phyloP scores from a whole-genome alignment of 371 early-diverging fungal species.

The Mucor sp. region DNA sequence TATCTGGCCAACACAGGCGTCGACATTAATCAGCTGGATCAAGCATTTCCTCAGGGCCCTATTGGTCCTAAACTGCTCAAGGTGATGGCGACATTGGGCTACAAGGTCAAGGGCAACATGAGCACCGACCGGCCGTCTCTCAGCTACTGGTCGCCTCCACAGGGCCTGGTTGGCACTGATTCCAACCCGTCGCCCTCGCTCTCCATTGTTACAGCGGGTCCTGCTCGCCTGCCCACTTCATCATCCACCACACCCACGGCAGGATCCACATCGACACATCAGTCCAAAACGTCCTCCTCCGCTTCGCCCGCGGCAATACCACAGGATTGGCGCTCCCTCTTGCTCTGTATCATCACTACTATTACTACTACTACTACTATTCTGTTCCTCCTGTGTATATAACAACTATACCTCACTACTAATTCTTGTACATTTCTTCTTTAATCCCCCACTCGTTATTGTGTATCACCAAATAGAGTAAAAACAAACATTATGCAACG shows the following conservation, averaged over 20 bases:
- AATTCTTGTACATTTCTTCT: background rate
- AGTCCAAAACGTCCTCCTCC: background rate
- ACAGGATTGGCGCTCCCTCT: background rate
- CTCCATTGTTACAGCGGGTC: constrained; percentile 24
- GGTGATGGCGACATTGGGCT: constrained; percentile 46
- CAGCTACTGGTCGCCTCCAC: constrained; percentile 31
- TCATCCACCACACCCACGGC: background rate
- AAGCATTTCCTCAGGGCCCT: constrained; percentile 32
- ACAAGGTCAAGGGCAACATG: constrained; percentile 17
- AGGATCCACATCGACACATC: background rate
- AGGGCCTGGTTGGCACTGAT: constrained; percentile 27
- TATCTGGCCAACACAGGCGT: constrained; percentile 32
- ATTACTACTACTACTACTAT: no score
- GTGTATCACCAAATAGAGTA: background rate
- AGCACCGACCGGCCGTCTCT: constrained; percentile 22
- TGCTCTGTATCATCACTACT: constrained; percentile 9
- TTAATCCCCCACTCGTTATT: background rate
- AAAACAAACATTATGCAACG: constrained; percentile 1
- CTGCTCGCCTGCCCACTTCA: constrained; percentile 26
- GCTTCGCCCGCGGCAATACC: background rate
- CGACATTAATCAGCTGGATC: constrained; percentile 7
- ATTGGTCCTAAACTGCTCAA: constrained; percentile 44
- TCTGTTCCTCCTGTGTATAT: background rate
- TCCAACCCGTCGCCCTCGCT: constrained; percentile 34
- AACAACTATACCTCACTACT: background rate